Percentiles rank a stretch among this genome's conserved stretches.
These are phyloP conservation scores for Trametes polyzona DNA, from an alignment of 1,284 basidiomycete species.

Conservation along the genomic window DNA sequence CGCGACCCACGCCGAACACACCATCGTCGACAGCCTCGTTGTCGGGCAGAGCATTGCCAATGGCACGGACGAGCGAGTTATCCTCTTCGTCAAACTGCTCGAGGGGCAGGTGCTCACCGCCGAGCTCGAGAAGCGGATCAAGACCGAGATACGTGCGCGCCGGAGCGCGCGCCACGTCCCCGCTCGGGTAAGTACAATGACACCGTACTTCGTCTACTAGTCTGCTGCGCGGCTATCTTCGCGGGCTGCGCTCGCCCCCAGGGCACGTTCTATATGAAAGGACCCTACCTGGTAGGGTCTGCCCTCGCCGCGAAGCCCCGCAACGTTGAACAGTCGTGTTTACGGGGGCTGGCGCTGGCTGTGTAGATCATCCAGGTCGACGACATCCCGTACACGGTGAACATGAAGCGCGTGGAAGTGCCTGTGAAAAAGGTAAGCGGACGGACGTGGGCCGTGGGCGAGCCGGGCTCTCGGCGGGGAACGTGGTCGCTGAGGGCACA, in stretches of 20 bases:
- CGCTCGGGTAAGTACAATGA: conserved; percentile 51
- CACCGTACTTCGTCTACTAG: conserved; percentile 1
- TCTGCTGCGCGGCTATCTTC: background rate
- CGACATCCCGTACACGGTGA: conserved; percentile 85
- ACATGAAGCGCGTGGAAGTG: conserved; percentile 87
- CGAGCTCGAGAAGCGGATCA: conserved; percentile 62
- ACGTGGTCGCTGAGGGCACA: conserved; percentile 23
- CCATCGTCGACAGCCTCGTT: conserved; percentile 74
- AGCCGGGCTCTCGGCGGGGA: background rate
- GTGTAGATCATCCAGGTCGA: conserved; percentile 66
- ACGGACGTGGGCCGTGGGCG: conserved; percentile 17
- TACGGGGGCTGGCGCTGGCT: conserved; percentile 4
- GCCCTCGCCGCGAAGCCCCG: conserved; percentile 15
- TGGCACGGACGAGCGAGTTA: conserved; percentile 81
- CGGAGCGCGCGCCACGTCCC: conserved; percentile 80
- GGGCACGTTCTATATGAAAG: no score
- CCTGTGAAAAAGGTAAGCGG: conserved; percentile 72
- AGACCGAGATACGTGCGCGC: conserved; percentile 62
- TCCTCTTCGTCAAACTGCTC: conserved; percentile 79
- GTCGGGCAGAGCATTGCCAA: conserved; percentile 75
- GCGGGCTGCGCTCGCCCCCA: background rate
- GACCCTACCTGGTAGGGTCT: background rate
- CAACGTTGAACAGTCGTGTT: conserved; percentile 25
- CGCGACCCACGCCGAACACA: conserved; percentile 44
- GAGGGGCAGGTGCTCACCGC: conserved; percentile 54